phyloP scores from a whole-genome alignment of 441 rosid species.

The Brassica hybrid region DNA sequence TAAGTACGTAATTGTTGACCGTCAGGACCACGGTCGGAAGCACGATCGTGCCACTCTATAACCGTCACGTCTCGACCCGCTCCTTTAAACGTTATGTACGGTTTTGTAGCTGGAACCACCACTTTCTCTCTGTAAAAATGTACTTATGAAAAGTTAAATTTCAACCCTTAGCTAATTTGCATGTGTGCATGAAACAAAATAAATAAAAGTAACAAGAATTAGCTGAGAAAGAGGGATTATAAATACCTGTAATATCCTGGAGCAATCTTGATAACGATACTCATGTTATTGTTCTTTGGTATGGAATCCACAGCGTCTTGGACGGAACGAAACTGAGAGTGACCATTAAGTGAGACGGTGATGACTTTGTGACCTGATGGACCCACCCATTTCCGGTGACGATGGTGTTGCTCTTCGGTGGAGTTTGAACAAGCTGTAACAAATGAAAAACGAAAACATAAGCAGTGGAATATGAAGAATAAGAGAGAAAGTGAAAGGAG shows the following conservation, averaged over 20 bases:
- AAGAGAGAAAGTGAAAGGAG: conserved; percentile 36
- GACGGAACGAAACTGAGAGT: conserved; percentile 66
- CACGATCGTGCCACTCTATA: conserved; percentile 96
- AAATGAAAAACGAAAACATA: conserved; percentile 46
- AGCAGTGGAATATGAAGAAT: conserved; percentile 21
- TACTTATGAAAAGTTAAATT: background rate
- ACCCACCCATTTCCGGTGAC: conserved; percentile 68
- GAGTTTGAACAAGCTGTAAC: conserved; percentile 47
- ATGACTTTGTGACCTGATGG: conserved; percentile 76
- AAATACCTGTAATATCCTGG: conserved; percentile 77
- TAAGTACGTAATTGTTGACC: conserved; percentile 92
- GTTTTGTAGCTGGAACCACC: conserved; percentile 79
- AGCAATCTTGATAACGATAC: conserved; percentile 60
- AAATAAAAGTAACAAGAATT: background rate
- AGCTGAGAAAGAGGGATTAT: background rate
- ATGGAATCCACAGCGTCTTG: conserved; percentile 85
- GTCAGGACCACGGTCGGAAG: conserved; percentile 75
- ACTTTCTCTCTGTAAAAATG: conserved; percentile 71
- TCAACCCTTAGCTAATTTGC: conserved; percentile 1
- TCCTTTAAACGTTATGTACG: conserved; percentile 82
- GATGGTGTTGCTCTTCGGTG: conserved; percentile 41
- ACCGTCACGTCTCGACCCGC: conserved; percentile 77
- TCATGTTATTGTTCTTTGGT: conserved; percentile 64
- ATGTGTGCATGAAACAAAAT: conserved; percentile 8
- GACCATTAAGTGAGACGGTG: conserved; percentile 65